Evolutionary conservation across 169 alveolate genomes (phyloP), one percentile per base, ranked within the genome.

Genomic region (Plasmodium inui): DNA sequence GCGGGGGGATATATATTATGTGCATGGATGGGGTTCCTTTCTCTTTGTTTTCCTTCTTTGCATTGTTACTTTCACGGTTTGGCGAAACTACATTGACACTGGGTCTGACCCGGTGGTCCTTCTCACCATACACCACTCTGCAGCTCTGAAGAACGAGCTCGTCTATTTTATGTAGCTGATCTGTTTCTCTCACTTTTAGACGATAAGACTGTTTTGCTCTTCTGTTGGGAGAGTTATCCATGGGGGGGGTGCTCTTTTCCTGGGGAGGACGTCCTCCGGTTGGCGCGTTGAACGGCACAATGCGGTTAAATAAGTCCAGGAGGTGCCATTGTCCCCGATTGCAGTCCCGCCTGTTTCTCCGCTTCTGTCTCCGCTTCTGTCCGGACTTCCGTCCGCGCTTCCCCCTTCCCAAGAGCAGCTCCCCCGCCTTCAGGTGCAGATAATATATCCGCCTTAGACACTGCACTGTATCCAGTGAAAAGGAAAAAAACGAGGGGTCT

Each of bases 1-100:
- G 67, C 2, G 93, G 82, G 50, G 55, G 93, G 22, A 86, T 78
- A 41, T 86, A 86, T 76, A 86, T 86, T 4, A 86, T 41, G 26
- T 86, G 67, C 44, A 86, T 14, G 44, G 22, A 10, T 26, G 44
- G 26, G 5, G 28, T 39, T 28, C 44, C 41, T 30, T 28, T 22
- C 70, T 1, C 30, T 57, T 55, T 28, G 70, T 83, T 34, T 83
- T 83, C 28, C 30, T 81, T 28, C 6, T 22, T 10, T 12, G 7
- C 39, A 22, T 28, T 22, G 6, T 37, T 28, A 12, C 17, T 30
- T 53, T 41, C 34, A 14, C 14, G 19, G 26, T 8, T 50, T 1
- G 30, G 0, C 8, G 19, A 26, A 6, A 5, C 44, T 81, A 1
- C 46, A 81, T 37, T 30, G 32, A 1, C 0, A 12, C 37, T 81